phyloP scores from a whole-genome alignment of 352 stramenopile species.

The Phytopythium vexans region DNA sequence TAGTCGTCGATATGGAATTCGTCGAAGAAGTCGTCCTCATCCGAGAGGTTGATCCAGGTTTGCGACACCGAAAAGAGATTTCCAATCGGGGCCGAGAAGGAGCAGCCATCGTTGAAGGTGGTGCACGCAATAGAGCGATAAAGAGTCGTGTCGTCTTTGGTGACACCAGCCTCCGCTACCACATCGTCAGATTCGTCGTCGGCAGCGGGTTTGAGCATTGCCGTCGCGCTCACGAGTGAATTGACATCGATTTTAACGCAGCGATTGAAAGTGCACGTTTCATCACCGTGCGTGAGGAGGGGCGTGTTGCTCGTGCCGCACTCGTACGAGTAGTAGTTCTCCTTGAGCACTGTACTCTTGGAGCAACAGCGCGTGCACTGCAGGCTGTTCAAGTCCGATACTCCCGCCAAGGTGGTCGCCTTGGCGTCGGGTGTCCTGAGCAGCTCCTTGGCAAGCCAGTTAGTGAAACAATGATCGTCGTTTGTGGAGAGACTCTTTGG shows the following conservation, averaged over 20 bases:
- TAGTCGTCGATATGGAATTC: constrained; percentile 3
- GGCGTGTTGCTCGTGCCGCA: constrained; percentile 7
- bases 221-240: constrained; percentile 3
- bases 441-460: too few relatives aligned
- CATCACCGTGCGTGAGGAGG: constrained; percentile 3
- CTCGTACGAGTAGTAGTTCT: constrained; percentile 16
- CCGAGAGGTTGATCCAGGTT: constrained; percentile 1
- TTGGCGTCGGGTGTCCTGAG: too few relatives aligned
- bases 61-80: constrained; percentile 9
- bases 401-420: too few relatives aligned
- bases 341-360: constrained; percentile 8
- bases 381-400: constrained; percentile 5
- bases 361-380: constrained; percentile 18
- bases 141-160: constrained; percentile 2
- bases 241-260: too few relatives aligned
- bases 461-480: too few relatives aligned
- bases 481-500: too few relatives aligned
- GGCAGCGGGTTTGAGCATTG: not conserved
- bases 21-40: not conserved
- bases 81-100: constrained; percentile 5
- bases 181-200: too few relatives aligned
- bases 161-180: too few relatives aligned
- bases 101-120: constrained; percentile 6
- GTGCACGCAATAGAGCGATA: constrained; percentile 14
- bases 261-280: constrained; percentile 11